These are phyloP conservation scores for Crotalaria pallida DNA, from an alignment of 306 rosid genomes.

Conservation along the genomic window DNA sequence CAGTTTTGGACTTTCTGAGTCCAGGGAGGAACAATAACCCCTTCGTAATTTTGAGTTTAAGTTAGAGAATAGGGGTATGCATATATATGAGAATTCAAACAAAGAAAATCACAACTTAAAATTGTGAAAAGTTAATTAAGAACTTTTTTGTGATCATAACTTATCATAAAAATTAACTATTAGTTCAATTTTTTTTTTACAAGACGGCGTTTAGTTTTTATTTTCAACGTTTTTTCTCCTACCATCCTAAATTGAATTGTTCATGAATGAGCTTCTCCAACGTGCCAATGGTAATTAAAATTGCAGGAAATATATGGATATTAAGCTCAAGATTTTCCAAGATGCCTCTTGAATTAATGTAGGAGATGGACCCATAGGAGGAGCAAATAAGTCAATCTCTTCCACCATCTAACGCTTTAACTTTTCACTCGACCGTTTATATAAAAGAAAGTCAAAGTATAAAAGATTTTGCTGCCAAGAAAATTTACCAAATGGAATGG, in stretches of 20 bases:
- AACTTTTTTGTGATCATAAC: no score
- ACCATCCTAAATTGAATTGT: background rate
- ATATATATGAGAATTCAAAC: background rate
- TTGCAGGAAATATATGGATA: background rate
- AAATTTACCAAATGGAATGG: background rate
- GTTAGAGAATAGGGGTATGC: no score
- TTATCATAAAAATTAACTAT: background rate
- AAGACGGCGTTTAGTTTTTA: background rate
- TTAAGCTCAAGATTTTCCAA: constrained; percentile 10
- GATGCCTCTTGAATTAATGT: constrained; percentile 19
- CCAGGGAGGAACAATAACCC: no score
- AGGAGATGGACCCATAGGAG: constrained; percentile 26
- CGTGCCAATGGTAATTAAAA: background rate
- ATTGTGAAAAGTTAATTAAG: background rate
- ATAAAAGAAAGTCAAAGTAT: constrained; percentile 15
- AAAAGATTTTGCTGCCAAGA: background rate
- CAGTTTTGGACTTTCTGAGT: no score
- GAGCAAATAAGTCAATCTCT: constrained; percentile 31
- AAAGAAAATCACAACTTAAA: background rate
- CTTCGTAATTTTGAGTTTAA: no score
- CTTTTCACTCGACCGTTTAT: background rate
- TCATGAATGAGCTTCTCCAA: background rate
- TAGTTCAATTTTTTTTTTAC: background rate
- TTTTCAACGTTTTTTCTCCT: background rate
- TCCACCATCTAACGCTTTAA: background rate